These are phyloP conservation scores for Coleophoma crateriformis DNA, from an alignment of 2,329 filamentous ascomycete genomes.

Conservation along the genomic window DNA sequence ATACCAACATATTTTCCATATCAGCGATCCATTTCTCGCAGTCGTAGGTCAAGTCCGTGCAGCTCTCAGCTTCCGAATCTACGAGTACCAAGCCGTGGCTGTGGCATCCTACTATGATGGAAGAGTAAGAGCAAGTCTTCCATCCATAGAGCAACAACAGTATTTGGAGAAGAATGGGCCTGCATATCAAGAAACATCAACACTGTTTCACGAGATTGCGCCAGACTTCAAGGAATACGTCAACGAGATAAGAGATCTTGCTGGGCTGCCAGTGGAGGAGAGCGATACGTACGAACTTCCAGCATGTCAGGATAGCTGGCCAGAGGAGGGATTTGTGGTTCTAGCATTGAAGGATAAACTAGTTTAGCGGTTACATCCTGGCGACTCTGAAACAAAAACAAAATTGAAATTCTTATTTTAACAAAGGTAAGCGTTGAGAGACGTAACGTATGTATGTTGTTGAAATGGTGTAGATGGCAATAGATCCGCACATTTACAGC, in stretches of 20 bases:
- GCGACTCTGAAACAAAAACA: too few species aligned
- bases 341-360: too few species aligned
- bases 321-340: too few species aligned
- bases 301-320: too few species aligned
- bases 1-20: constrained; percentile 51
- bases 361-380: too few species aligned
- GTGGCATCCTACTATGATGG: constrained; percentile 52
- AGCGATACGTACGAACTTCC: too few species aligned
- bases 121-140: constrained; percentile 39
- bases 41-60: constrained; percentile 51
- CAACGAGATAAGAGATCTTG: constrained; percentile 41
- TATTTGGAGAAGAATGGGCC: constrained; percentile 51
- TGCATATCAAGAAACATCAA: constrained; percentile 43
- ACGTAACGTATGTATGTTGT: too few species aligned
- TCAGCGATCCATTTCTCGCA: constrained; percentile 43
- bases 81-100: constrained; percentile 60
- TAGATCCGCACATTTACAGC: too few species aligned
- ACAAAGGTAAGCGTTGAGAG: too few species aligned
- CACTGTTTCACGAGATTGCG: constrained; percentile 43
- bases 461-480: too few species aligned
- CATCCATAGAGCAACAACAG: constrained; percentile 39
- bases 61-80: constrained; percentile 59
- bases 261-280: constrained; percentile 31
- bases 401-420: too few species aligned
- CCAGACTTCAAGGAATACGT: constrained; percentile 61